phyloP scores from a whole-genome alignment of 768 basidiomycete genomes.

The Pholiota conissans region DNA sequence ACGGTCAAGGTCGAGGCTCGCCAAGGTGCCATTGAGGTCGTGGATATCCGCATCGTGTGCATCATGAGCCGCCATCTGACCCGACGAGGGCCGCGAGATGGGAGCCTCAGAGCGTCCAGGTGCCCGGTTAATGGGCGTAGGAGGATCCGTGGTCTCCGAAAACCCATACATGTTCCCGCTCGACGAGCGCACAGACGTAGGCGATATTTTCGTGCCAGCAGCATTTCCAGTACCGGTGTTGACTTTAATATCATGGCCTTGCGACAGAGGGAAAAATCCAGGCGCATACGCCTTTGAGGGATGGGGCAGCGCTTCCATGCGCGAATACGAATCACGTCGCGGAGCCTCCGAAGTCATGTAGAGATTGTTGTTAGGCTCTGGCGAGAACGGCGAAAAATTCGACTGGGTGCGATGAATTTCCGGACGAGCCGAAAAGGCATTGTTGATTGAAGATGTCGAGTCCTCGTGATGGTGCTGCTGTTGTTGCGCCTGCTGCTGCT shows the following conservation, averaged over 20 bases:
- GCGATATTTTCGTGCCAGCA: constrained; percentile 38
- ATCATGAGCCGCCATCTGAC: constrained; percentile 33
- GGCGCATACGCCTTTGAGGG: constrained; percentile 51
- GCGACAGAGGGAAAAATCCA: constrained; percentile 43
- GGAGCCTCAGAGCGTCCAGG: constrained; percentile 45
- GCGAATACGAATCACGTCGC: constrained; percentile 36
- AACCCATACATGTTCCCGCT: constrained; percentile 49
- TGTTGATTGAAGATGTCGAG: not conserved
- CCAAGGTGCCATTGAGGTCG: constrained; percentile 75
- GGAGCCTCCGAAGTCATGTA: constrained; percentile 30
- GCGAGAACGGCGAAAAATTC: constrained; percentile 78
- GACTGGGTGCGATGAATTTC: constrained; percentile 37
- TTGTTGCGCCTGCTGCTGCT: constrained; percentile 1
- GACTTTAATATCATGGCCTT: constrained; percentile 39
- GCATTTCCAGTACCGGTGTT: constrained; percentile 13
- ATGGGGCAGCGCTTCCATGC: constrained; percentile 45
- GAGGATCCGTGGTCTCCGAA: constrained; percentile 40
- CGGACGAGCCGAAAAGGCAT: constrained; percentile 24
- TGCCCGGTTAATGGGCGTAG: constrained; percentile 39
- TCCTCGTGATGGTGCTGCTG: constrained; percentile 18
- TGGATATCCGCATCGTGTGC: constrained; percentile 53
- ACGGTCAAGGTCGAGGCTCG: constrained; percentile 67
- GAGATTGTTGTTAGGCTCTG: constrained; percentile 57
- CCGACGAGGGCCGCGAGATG: constrained; percentile 56
- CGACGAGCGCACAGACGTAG: constrained; percentile 41